A percentile compares a stretch with the other conserved stretches of the same genome.
phyloP scores from a whole-genome alignment of 2,329 filamentous ascomycete species.

The Mycocentrospora acerina region DNA sequence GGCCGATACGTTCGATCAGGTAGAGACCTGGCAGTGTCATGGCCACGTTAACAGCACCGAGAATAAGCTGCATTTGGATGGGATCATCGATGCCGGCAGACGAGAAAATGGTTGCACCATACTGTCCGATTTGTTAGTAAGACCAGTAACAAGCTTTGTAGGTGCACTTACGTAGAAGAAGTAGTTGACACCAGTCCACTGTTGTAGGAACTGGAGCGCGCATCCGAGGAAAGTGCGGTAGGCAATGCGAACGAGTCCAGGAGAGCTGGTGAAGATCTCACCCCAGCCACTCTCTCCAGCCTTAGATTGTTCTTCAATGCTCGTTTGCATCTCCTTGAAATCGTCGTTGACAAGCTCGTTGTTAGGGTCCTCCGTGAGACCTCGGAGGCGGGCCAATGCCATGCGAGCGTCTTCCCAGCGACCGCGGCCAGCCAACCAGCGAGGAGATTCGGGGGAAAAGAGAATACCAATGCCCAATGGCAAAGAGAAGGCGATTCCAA shows the following conservation, averaged over 20 bases:
- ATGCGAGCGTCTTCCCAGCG: constrained; percentile 53
- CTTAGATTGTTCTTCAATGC: constrained; percentile 29
- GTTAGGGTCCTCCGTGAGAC: constrained; percentile 51
- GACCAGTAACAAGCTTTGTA: neutral
- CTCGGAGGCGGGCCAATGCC: constrained; percentile 57
- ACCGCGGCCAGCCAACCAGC: constrained; percentile 52
- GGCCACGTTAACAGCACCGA: constrained; percentile 65
- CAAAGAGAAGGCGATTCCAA: constrained; percentile 35
- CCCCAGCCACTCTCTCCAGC: constrained; percentile 32
- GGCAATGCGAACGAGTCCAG: constrained; percentile 44
- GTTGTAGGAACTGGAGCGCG: constrained; percentile 35
- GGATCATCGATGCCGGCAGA: constrained; percentile 67
- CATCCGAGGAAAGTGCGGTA: constrained; percentile 35
- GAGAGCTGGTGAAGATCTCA: constrained; percentile 37
- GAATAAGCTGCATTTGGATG: constrained; percentile 46
- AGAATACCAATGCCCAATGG: constrained; percentile 34
- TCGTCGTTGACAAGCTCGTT: constrained; percentile 54
- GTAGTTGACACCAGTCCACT: constrained; percentile 53
- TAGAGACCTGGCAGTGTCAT: constrained; percentile 69
- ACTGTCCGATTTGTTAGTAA: constrained; percentile 48
- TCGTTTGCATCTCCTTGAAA: constrained; percentile 45
- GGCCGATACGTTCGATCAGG: constrained; percentile 67
- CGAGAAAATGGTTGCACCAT: constrained; percentile 67
- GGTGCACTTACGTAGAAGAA: constrained; percentile 44
- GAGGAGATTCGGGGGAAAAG: constrained; percentile 31